phyloP scores from a whole-genome alignment of 768 basidiomycete species.

The Amanita pallidorosea region DNA sequence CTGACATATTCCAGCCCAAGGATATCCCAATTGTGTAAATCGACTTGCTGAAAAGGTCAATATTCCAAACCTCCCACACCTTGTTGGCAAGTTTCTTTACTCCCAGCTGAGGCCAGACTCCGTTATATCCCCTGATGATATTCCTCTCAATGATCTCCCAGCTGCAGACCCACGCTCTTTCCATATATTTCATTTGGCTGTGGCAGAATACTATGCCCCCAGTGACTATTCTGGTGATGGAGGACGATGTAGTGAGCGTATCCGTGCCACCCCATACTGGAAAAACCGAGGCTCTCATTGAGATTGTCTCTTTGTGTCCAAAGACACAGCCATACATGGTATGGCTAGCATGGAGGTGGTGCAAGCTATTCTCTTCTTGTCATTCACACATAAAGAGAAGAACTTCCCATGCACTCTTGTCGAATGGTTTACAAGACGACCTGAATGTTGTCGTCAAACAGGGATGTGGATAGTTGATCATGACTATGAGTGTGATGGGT shows the following conservation, averaged over 20 bases:
- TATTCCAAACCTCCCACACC: not conserved
- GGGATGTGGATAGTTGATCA: no score
- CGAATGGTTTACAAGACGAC: no score
- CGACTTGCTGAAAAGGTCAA: slow-evolving; percentile 6
- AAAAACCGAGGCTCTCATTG: not conserved
- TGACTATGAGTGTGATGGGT: no score
- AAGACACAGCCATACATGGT: no score
- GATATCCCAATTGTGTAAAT: not conserved
- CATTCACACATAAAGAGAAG: no score
- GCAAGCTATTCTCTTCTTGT: no score
- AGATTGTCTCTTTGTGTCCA: no score
- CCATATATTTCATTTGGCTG: not conserved
- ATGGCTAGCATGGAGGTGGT: no score
- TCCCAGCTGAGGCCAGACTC: slow-evolving; percentile 10
- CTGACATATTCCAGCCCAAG: slow-evolving; percentile 4
- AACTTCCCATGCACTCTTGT: no score
- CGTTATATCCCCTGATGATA: slow-evolving; percentile 1
- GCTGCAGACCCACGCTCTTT: slow-evolving; percentile 12
- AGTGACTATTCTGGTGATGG: slow-evolving; percentile 6
- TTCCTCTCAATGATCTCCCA: slow-evolving; percentile 5
- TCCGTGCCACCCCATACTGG: no score
- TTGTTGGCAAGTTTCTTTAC: slow-evolving; percentile 5
- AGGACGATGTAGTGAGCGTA: not conserved
- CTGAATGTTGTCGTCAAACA: no score
- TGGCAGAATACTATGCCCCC: slow-evolving; percentile 1